phyloP scores from a whole-genome alignment of 768 basidiomycete genomes.

The Tulasnella sp. region DNA sequence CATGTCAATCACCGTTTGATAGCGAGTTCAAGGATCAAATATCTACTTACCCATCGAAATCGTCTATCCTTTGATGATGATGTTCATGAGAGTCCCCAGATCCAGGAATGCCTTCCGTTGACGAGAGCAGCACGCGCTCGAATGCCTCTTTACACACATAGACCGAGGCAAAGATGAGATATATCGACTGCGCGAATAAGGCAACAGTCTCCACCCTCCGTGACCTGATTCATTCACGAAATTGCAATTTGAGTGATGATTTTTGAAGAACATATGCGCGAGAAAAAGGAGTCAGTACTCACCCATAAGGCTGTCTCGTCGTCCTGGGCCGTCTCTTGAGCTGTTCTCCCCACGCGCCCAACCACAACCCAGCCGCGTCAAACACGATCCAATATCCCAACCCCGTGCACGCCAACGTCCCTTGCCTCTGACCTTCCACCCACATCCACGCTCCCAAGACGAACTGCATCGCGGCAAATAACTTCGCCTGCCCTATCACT shows the following conservation, averaged over 20 bases:
- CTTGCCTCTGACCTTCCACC: slow-evolving; percentile 81
- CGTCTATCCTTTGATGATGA: slow-evolving; percentile 33
- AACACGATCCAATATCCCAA: slow-evolving; percentile 96
- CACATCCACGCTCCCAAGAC: slow-evolving; percentile 48
- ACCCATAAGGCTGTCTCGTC: slow-evolving; percentile 51
- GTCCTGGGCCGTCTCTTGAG: slow-evolving; percentile 22
- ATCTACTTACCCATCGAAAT: slow-evolving; percentile 22
- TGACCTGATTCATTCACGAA: slow-evolving; percentile 6
- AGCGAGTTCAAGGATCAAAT: no score
- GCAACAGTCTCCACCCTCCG: slow-evolving; percentile 55
- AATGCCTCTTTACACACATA: slow-evolving; percentile 97
- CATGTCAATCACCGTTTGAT: no score
- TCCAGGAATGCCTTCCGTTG: slow-evolving; percentile 37
- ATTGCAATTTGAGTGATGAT: slow-evolving; percentile 25
- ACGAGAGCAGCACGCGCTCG: slow-evolving; percentile 76
- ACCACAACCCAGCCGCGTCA: slow-evolving; percentile 71
- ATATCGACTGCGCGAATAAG: slow-evolving; percentile 85
- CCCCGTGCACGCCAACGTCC: slow-evolving; percentile 79
- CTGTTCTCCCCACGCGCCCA: slow-evolving; percentile 31
- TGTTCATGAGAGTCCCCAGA: slow-evolving; percentile 37
- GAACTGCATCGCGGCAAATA: slow-evolving; percentile 28
- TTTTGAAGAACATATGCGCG: no score
- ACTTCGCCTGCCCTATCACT: slow-evolving; percentile 8
- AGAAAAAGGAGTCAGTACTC: no score
- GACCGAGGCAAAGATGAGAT: slow-evolving; percentile 86